phyloP scores from a whole-genome alignment of 257 asterid genomes.

The Mitragyna speciosa region DNA sequence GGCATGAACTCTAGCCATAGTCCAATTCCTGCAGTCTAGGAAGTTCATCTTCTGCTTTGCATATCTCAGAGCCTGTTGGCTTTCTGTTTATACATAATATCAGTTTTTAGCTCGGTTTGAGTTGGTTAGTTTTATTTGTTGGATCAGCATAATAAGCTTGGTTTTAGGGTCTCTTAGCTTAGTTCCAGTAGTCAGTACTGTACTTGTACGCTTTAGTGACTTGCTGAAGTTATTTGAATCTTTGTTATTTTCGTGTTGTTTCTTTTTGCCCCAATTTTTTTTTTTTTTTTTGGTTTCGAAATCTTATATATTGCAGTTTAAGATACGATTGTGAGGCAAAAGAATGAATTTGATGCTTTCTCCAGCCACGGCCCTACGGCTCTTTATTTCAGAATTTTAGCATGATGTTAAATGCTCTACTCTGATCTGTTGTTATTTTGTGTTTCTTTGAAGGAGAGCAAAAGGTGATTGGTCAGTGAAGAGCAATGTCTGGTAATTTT shows the following conservation, averaged over 20 bases:
- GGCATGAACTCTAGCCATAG: conserved; percentile 65
- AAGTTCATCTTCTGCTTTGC: conserved; percentile 18
- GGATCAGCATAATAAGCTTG: conserved; percentile 15
- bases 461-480: not conserved
- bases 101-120: conserved; percentile 24
- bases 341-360: not conserved
- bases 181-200: not conserved
- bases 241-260: not conserved
- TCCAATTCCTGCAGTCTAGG: conserved; percentile 78
- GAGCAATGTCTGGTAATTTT: not conserved
- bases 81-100: conserved; percentile 28
- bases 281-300: too few relatives aligned
- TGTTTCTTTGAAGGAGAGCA: too few relatives aligned
- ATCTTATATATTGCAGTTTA: not conserved
- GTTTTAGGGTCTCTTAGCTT: not conserved
- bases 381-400: too few relatives aligned
- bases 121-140: conserved; percentile 29
- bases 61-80: conserved; percentile 19
- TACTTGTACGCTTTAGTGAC: conserved; percentile 4
- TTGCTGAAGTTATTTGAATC: conserved; percentile 2
- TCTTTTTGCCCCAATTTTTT: too few relatives aligned
- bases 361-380: not conserved
- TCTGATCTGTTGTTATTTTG: not conserved
- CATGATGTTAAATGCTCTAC: too few relatives aligned
- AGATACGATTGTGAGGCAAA: not conserved